A percentile compares a stretch with the other conserved stretches of the same genome.
Evolutionary conservation across 805 yeast species (phyloP).

Genomic region (Suhomyces faveliae): DNA sequence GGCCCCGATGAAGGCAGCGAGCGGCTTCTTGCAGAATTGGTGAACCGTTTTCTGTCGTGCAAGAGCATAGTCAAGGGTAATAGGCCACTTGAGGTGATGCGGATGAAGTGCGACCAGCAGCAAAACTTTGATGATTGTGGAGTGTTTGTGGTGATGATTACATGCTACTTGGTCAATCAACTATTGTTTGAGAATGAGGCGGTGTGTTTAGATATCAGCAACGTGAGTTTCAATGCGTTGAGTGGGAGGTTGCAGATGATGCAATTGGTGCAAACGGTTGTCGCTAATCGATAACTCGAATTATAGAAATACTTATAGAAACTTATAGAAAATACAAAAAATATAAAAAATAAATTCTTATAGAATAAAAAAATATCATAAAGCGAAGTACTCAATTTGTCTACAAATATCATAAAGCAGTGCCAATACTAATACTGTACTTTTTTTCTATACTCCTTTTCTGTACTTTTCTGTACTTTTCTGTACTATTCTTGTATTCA

Average conservation of each 20-base stretch:
- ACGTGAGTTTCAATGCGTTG: constrained; percentile 46
- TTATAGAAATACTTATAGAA: too few relatives aligned
- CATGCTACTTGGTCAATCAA: constrained; percentile 21
- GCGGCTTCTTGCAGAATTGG: constrained; percentile 28
- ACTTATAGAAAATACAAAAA: too few relatives aligned
- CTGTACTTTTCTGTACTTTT: too few relatives aligned
- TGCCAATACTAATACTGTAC: too few relatives aligned
- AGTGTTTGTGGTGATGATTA: constrained; percentile 39
- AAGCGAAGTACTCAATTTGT: too few relatives aligned
- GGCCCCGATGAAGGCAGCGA: constrained; percentile 8
- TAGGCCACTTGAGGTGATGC: constrained; percentile 24
- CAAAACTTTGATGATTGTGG: constrained; percentile 69
- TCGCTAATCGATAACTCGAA: too few relatives aligned
- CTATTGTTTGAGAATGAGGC: constrained; percentile 11
- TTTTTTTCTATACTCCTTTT: too few relatives aligned
- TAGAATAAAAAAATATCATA: too few relatives aligned
- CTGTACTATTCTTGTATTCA: neutral
- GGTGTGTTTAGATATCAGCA: constrained; percentile 39
- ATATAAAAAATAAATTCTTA: too few relatives aligned
- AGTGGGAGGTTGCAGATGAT: constrained; percentile 44
- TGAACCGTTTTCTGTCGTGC: constrained; percentile 22
- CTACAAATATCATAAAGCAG: too few relatives aligned
- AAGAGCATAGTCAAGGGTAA: constrained; percentile 21
- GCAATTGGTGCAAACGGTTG: constrained; percentile 17
- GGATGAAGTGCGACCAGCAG: constrained; percentile 55